Evolutionary conservation across 2,329 filamentous ascomycete species (phyloP).

Genomic region (Herpomyces periplanetae): DNA sequence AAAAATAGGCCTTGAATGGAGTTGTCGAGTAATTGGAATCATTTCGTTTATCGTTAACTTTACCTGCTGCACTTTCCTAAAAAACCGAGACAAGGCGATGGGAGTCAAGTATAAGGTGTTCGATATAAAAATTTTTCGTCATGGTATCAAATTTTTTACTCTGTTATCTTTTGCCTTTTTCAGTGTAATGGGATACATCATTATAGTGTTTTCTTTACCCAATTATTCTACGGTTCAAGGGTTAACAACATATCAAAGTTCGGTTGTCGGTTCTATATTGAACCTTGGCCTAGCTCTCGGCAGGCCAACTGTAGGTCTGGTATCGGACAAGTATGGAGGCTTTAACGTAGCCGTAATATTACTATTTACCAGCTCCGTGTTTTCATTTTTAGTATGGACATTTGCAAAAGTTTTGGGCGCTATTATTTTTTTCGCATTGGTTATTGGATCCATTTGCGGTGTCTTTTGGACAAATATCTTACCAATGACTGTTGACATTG

Average conservation of each 20-base stretch:
- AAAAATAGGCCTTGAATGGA: conserved; percentile 21
- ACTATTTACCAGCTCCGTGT: conserved; percentile 21
- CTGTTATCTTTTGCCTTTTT: conserved; percentile 27
- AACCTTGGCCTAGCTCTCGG: conserved; percentile 26
- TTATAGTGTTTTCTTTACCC: conserved; percentile 33
- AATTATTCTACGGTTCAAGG: conserved; percentile 25
- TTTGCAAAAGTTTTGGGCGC: conserved; percentile 24
- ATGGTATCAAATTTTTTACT: conserved; percentile 20
- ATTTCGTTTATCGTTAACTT: conserved; percentile 21
- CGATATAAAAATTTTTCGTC: conserved; percentile 18
- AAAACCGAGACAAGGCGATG: conserved; percentile 28
- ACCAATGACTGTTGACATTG: conserved; percentile 30
- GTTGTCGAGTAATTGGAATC: conserved; percentile 22
- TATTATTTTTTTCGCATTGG: conserved; percentile 25
- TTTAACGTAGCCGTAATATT: conserved; percentile 28
- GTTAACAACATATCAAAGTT: conserved; percentile 22
- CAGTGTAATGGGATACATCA: conserved; percentile 29
- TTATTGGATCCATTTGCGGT: conserved; percentile 24
- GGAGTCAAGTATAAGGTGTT: conserved; percentile 26
- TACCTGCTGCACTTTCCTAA: conserved; percentile 19
- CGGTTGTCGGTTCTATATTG: conserved; percentile 28
- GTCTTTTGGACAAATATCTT: conserved; percentile 24
- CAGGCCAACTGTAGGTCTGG: conserved; percentile 27
- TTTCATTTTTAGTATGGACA: conserved; percentile 30
- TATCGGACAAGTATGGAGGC: conserved; percentile 25